A percentile compares a stretch with the other conserved stretches of the same genome.
These are phyloP conservation scores for Rhizopus delemar DNA, from an alignment of 371 early-diverging fungal species.

Conservation along the genomic window DNA sequence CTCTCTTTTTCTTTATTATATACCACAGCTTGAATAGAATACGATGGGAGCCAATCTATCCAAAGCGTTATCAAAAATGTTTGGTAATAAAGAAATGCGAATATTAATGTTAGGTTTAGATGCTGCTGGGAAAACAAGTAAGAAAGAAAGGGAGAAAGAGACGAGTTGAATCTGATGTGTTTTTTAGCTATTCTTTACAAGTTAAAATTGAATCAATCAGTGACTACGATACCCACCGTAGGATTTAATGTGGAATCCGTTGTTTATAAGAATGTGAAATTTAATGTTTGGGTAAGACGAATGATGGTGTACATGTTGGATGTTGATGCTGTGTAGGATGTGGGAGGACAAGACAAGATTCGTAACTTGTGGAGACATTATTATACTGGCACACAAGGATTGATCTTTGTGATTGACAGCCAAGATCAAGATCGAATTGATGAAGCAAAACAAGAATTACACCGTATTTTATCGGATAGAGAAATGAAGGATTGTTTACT, in stretches of 20 bases:
- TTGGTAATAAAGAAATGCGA: slow-evolving; percentile 86
- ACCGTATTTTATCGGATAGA: slow-evolving; percentile 77
- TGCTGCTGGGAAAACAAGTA: slow-evolving; percentile 94
- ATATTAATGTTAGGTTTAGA: slow-evolving; percentile 91
- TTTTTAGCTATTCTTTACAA: slow-evolving; percentile 82
- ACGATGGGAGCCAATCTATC: slow-evolving; percentile 59
- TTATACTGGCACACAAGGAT: slow-evolving; percentile 83
- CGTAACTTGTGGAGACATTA: slow-evolving; percentile 89
- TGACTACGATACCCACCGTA: slow-evolving; percentile 88
- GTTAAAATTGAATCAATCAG: slow-evolving; percentile 83
- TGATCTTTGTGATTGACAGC: slow-evolving; percentile 89
- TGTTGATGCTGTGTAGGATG: slow-evolving; percentile 58
- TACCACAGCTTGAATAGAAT: background rate
- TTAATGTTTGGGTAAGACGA: slow-evolving; percentile 73
- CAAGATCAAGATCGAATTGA: slow-evolving; percentile 81
- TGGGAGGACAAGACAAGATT: slow-evolving; percentile 91
- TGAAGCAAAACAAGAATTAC: slow-evolving; percentile 82
- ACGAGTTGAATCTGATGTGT: background rate
- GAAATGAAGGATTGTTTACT: slow-evolving; percentile 84
- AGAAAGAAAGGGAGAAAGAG: slow-evolving; percentile 15
- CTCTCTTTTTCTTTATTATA: slow-evolving; percentile 4
- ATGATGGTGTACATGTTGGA: background rate
- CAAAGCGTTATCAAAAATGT: slow-evolving; percentile 62
- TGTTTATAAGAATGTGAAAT: slow-evolving; percentile 88
- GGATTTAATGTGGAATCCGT: slow-evolving; percentile 90